phyloP scores from a whole-genome alignment of 805 yeast genomes.

The Starmerella vaccinii region DNA sequence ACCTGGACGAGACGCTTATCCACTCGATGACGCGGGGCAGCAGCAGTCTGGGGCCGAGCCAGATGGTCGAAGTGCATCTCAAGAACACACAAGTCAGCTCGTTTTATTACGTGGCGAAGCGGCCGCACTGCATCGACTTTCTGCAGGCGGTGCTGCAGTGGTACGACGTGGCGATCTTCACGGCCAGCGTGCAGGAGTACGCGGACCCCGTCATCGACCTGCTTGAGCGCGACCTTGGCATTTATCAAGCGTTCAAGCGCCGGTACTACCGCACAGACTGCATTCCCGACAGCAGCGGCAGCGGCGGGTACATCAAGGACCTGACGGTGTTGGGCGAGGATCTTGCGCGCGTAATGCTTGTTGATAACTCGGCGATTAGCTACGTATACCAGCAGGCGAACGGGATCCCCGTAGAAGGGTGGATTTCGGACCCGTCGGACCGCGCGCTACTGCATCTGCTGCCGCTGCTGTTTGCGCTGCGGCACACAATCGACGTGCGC shows the following conservation, averaged over 20 bases:
- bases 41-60: conserved; percentile 35
- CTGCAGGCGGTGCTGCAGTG: conserved; percentile 67
- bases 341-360: conserved; percentile 57
- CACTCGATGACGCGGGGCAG: conserved; percentile 70
- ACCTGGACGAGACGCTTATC: conserved; percentile 87
- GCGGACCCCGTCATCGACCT: conserved; percentile 96
- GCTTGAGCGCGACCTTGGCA: conserved; percentile 52
- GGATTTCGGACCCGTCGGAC: conserved; percentile 96
- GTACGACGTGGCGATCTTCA: conserved; percentile 83
- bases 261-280: conserved; percentile 76
- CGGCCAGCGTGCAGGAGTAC: conserved; percentile 88
- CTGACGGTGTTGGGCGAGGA: conserved; percentile 44
- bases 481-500: conserved; percentile 78
- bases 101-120: conserved; percentile 77
- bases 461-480: conserved; percentile 66
- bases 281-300: conserved; percentile 46
- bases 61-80: conserved; percentile 68
- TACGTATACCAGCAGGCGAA: conserved; percentile 75
- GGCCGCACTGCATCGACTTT: conserved; percentile 86
- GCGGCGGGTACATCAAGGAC: conserved; percentile 60
- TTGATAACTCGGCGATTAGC: conserved; percentile 90
- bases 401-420: conserved; percentile 90
- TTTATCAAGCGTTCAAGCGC: conserved; percentile 37
- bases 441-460: conserved; percentile 67
- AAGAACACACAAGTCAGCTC: conserved; percentile 35